A percentile compares a stretch with the other conserved stretches of the same genome.
phyloP scores from a whole-genome alignment of 805 yeast genomes.

The Hanseniaspora singularis region DNA sequence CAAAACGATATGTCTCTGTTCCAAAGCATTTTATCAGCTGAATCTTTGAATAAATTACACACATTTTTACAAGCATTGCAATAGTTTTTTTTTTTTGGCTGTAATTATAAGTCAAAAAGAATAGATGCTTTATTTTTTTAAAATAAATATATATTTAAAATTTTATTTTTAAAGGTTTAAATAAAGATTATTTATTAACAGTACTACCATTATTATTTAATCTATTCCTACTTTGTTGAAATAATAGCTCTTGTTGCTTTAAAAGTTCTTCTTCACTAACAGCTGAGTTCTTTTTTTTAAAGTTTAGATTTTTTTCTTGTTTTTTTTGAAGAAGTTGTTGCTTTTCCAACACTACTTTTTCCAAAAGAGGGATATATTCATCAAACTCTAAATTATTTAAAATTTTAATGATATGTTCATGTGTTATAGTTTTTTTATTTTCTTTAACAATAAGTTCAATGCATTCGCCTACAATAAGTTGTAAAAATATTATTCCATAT shows the following conservation, averaged over 20 bases:
- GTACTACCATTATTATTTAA: conserved; percentile 31
- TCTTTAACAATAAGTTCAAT: conserved; percentile 90
- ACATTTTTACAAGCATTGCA: conserved; percentile 27
- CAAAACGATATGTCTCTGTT: conserved; percentile 31
- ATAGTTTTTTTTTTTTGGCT: conserved; percentile 19
- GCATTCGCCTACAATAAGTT: conserved; percentile 84
- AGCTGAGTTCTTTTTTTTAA: conserved; percentile 88
- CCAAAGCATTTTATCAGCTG: conserved; percentile 23
- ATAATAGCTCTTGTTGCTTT: conserved; percentile 83
- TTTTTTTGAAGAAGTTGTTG: conserved; percentile 59
- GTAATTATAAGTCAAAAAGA: too few relatives aligned
- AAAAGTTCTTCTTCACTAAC: conserved; percentile 83
- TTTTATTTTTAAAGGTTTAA: conserved; percentile 1
- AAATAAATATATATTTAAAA: not conserved
- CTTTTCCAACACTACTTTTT: conserved; percentile 70
- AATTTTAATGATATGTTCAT: conserved; percentile 90
- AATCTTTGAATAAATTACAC: conserved; percentile 25
- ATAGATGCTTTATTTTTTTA: too few relatives aligned
- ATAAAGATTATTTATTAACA: not conserved
- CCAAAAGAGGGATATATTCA: conserved; percentile 71
- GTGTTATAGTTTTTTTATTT: conserved; percentile 88
- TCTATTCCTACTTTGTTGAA: conserved; percentile 62
- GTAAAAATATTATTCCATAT: conserved; percentile 11
- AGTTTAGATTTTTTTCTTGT: conserved; percentile 79
- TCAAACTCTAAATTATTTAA: conserved; percentile 74